phyloP scores from a whole-genome alignment of 2,329 filamentous ascomycete species.

The Zalaria obscura region DNA sequence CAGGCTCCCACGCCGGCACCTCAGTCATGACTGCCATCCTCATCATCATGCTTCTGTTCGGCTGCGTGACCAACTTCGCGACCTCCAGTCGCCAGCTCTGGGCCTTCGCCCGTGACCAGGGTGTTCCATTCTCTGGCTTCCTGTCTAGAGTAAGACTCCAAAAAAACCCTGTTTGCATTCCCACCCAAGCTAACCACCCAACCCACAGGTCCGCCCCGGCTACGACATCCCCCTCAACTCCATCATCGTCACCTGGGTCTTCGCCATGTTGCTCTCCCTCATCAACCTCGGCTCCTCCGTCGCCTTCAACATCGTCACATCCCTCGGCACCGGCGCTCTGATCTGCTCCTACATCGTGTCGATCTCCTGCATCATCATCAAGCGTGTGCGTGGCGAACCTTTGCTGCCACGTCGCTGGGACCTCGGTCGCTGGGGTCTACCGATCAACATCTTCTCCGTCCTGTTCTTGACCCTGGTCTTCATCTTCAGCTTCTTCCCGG shows the following conservation, averaged over 20 bases:
- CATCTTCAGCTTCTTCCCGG: conserved; percentile 37
- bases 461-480: conserved; percentile 31
- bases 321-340: conserved; percentile 22
- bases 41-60: conserved; percentile 17
- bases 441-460: conserved; percentile 21
- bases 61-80: conserved; percentile 20
- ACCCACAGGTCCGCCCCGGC: conserved; percentile 6
- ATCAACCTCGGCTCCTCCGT: conserved; percentile 21
- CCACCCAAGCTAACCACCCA: no score
- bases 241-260: conserved; percentile 11
- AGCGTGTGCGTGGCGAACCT: conserved; percentile 18
- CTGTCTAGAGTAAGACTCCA: conserved; percentile 6
- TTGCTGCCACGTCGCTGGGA: conserved; percentile 23
- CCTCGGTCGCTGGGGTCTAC: conserved; percentile 23
- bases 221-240: conserved; percentile 12
- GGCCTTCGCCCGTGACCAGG: conserved; percentile 25
- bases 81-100: conserved; percentile 24
- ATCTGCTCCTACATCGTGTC: conserved; percentile 26
- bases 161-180: no score
- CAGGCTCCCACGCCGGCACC: conserved; percentile 17
- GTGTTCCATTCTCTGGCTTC: conserved; percentile 14
- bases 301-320: conserved; percentile 27
- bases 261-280: conserved; percentile 16
- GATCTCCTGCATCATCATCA: conserved; percentile 21
- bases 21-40: conserved; percentile 18